Conservation (phyloP, 768 basidiomycete species). For the Wakefieldia striispora region DNA sequence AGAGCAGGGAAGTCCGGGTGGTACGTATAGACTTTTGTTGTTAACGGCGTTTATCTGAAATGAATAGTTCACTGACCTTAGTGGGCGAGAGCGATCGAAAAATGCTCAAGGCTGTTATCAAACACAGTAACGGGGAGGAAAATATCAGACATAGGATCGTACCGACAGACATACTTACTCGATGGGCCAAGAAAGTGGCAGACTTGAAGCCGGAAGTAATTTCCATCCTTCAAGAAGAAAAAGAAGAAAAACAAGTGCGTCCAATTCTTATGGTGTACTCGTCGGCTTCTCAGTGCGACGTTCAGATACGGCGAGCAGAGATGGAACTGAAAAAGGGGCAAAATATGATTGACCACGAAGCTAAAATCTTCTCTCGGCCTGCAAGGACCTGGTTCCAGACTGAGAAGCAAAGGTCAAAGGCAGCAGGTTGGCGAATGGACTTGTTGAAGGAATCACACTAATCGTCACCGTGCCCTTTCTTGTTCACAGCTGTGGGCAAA, state of each 20-base stretch:
- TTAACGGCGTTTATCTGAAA: constrained; percentile 7
- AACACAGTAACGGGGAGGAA: constrained; percentile 75
- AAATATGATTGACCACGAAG: constrained; percentile 92
- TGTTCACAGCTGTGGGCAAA: constrained; percentile 68
- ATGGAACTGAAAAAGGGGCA: constrained; percentile 95
- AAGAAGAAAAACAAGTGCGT: constrained; percentile 87
- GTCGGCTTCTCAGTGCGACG: constrained; percentile 8
- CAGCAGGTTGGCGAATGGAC: constrained; percentile 56
- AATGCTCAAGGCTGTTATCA: constrained; percentile 94
- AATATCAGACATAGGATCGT: constrained; percentile 88
- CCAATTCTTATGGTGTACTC: background rate
- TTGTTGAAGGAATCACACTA: constrained; percentile 2
- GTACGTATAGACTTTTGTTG: constrained; percentile 41
- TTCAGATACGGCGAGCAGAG: constrained; percentile 82
- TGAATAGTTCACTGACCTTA: constrained; percentile 80
- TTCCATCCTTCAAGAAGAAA: constrained; percentile 84
- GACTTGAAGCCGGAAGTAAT: constrained; percentile 73
- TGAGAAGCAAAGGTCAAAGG: constrained; percentile 73
- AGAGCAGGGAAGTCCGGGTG: constrained; percentile 91
- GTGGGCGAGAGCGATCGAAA: constrained; percentile 96
- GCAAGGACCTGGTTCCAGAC: constrained; percentile 99
- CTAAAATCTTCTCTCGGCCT: constrained; percentile 89
- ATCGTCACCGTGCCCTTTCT: background rate
- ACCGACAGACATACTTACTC: constrained; percentile 67
- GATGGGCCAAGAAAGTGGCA: constrained; percentile 69